These are phyloP conservation scores for Leccinum aurantiacum DNA, from an alignment of 768 basidiomycete genomes.

Conservation along the genomic window DNA sequence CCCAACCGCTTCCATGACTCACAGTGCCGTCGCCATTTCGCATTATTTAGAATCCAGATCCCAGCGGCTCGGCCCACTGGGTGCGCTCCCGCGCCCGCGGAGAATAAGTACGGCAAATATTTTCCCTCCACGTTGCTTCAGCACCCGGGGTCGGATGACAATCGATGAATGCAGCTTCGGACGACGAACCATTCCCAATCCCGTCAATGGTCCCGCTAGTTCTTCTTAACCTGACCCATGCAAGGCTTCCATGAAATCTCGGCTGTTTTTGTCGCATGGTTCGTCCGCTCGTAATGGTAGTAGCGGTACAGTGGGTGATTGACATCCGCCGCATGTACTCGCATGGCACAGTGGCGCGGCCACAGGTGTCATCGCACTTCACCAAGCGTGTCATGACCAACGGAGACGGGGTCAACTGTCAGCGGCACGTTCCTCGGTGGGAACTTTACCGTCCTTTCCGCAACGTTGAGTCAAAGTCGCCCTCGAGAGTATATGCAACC, in stretches of 20 bases:
- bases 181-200: background rate
- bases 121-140: background rate
- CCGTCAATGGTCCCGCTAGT: background rate
- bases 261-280: slow-evolving; percentile 14
- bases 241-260: slow-evolving; percentile 10
- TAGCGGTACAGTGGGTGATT: background rate
- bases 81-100: background rate
- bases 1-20: background rate
- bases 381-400: background rate
- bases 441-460: background rate
- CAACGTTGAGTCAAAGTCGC: background rate
- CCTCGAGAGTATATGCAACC: background rate
- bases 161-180: background rate
- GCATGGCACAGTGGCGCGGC: background rate
- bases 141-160: background rate
- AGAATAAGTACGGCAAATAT: background rate
- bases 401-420: background rate
- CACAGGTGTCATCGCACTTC: slow-evolving; percentile 7
- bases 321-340: background rate
- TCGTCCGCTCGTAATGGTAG: slow-evolving; percentile 3
- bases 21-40: background rate
- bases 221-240: background rate
- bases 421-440: background rate
- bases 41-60: background rate
- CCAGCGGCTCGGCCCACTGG: background rate